phyloP scores from a whole-genome alignment of 2,329 filamentous ascomycete genomes.

The Trichoderma afroharzianum region DNA sequence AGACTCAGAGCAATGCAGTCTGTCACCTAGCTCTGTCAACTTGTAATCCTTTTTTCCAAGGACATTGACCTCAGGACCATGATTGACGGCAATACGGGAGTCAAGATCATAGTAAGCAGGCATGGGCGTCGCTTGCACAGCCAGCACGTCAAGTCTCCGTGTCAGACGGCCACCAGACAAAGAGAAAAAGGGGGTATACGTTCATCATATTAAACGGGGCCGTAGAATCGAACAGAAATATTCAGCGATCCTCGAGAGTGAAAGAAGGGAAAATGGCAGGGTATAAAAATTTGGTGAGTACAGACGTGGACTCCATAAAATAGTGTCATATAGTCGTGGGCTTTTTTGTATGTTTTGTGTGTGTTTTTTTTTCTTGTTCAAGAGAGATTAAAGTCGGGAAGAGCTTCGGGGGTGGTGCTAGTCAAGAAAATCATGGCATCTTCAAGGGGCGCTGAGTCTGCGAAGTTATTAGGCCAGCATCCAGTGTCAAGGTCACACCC shows the following conservation, averaged over 20 bases:
- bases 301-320: constrained; percentile 31
- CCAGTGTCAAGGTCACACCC: constrained; percentile 19
- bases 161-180: constrained; percentile 7
- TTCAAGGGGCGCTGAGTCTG: constrained; percentile 26
- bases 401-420: constrained; percentile 26
- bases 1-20: neutral
- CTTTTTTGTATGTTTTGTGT: neutral
- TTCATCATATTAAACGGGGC: constrained; percentile 22
- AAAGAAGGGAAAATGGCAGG: constrained; percentile 9
- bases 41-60: neutral
- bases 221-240: constrained; percentile 11
- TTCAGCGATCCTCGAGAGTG: constrained; percentile 26
- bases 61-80: constrained; percentile 9
- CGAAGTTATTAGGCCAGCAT: constrained; percentile 5
- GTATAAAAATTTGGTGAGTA: constrained; percentile 27
- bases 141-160: neutral
- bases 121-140: constrained; percentile 1
- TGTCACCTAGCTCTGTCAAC: constrained; percentile 10
- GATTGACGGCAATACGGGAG: neutral
- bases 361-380: constrained; percentile 17
- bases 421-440: constrained; percentile 33
- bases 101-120: constrained; percentile 11
- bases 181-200: constrained; percentile 19
- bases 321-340: constrained; percentile 26
- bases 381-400: constrained; percentile 5